A percentile compares a stretch with the other conserved stretches of the same genome.
Conservation (phyloP, 2,329 filamentous ascomycete species). For the Talaromyces sp. region DNA sequence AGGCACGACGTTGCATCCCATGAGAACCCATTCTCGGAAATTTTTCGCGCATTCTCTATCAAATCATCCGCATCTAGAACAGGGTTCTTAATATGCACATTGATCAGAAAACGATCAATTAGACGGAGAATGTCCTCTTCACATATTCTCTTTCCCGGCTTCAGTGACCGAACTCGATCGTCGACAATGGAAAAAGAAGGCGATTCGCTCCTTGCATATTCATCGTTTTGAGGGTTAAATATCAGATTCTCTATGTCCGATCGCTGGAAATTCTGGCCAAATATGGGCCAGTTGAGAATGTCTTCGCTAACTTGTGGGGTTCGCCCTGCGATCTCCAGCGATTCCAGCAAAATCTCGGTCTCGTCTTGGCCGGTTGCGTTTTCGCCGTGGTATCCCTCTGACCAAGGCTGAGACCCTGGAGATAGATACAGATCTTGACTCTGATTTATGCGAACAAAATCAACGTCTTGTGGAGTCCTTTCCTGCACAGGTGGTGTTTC, state of each 20-base stretch:
- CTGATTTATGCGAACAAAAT: neutral
- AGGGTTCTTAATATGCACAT: constrained; percentile 2
- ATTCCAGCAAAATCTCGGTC: neutral
- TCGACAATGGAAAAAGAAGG: neutral
- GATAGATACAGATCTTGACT: neutral
- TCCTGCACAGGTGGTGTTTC: neutral
- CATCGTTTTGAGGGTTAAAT: neutral
- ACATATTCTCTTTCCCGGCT: neutral
- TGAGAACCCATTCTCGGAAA: constrained; percentile 1
- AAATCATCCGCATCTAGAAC: neutral
- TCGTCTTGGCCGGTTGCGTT: neutral
- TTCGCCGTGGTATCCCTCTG: neutral
- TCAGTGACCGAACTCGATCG: neutral
- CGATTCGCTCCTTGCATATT: neutral
- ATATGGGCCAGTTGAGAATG: constrained; percentile 2
- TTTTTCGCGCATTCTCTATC: neutral
- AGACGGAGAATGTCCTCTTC: neutral
- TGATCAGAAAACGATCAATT: neutral
- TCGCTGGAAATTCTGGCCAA: neutral
- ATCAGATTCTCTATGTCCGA: neutral
- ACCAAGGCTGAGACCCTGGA: neutral
- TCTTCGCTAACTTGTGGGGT: neutral
- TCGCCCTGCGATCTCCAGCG: neutral
- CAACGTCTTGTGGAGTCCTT: neutral
- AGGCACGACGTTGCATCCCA: constrained; percentile 2